Base-by-base conservation (phyloP, 208 protist species). In the Wallacemonas rigidus region DNA sequence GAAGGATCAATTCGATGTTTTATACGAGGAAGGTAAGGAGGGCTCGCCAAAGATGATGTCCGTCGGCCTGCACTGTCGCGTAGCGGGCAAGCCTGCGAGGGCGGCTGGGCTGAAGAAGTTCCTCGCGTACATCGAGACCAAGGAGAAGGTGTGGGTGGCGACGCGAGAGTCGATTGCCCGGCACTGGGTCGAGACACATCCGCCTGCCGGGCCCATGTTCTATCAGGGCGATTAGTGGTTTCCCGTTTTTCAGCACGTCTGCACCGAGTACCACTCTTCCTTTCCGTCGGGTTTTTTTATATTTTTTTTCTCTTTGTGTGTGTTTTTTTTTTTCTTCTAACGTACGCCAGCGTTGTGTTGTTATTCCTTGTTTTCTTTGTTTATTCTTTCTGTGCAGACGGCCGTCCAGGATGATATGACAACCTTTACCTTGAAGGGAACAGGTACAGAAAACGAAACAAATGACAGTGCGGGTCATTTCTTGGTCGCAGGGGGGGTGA, bases 1-100 rank as follows among this genome's bases (percentile, higher is more conserved):
- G 15, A 80, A 80, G 47, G 79, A 77, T 50, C 65, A 84, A 54
- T 80, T 84, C 48, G 75, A 80, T 62, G 71, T 80, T 26, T 68
- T 84, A 3, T 80, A 80, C 75, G 79, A 72, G n/a, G 74, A 84
- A 41, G 75, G 74, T 0, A 17, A 45, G 56, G 58, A 55, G 3
- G 74, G 74, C 7, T 8, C 7, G 3, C 75, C 71, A 0, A 77
- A 80, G 70, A 80, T 74, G 75, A 84, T 84, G 79, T 77, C 79
- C 14, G 68, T 77, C 9, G 79, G 71, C 2, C 58, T 84, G 43
- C 75, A 80, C 68, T 76, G 74, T 44, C 79, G 79, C 45, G 36
- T 84, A 1, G 71, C 69, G 26, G 79, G 79, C 50, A 79, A 80
- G 64, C 75, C 71, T 1, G 79, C 79, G 3, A 63, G 74, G 2